Conservation (phyloP, 441 rosid genomes). For the Aquilaria agallochum region DNA sequence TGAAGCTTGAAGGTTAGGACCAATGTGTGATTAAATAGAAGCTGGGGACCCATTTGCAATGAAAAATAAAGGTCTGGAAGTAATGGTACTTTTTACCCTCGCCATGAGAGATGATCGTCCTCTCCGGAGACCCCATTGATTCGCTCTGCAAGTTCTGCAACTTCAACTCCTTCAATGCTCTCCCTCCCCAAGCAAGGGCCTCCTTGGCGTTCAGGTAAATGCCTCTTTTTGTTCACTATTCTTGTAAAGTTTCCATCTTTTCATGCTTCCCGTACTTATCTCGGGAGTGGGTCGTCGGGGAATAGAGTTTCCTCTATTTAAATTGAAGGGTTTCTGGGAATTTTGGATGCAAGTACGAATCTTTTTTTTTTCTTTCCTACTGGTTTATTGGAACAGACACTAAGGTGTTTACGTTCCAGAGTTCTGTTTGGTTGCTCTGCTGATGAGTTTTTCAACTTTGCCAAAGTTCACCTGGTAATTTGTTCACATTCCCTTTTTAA, state of each 20-base stretch:
- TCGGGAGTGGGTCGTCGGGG: not conserved
- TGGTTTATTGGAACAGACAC: slow-evolving; percentile 75
- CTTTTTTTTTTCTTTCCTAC: slow-evolving; percentile 7
- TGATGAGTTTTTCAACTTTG: slow-evolving; percentile 63
- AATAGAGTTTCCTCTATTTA: not conserved
- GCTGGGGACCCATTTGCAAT: no score
- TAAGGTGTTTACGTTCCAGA: slow-evolving; percentile 59
- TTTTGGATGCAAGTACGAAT: no score
- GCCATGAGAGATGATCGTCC: no score
- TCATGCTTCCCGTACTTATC: not conserved
- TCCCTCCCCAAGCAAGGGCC: slow-evolving; percentile 34
- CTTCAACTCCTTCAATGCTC: slow-evolving; percentile 5
- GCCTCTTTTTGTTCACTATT: not conserved
- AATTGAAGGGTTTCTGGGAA: no score
- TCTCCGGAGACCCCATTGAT: slow-evolving; percentile 22
- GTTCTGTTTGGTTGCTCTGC: slow-evolving; percentile 81
- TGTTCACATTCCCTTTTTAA: not conserved
- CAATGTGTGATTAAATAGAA: no score
- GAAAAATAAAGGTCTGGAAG: no score
- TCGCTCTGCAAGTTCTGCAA: slow-evolving; percentile 35
- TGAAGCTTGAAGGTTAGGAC: no score
- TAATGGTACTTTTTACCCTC: no score
- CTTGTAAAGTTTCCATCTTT: no score
- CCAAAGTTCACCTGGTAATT: slow-evolving; percentile 59
- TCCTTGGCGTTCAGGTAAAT: slow-evolving; percentile 67